Conservation (phyloP, 2,329 filamentous ascomycete genomes). For the Elsinoe arachidis region DNA sequence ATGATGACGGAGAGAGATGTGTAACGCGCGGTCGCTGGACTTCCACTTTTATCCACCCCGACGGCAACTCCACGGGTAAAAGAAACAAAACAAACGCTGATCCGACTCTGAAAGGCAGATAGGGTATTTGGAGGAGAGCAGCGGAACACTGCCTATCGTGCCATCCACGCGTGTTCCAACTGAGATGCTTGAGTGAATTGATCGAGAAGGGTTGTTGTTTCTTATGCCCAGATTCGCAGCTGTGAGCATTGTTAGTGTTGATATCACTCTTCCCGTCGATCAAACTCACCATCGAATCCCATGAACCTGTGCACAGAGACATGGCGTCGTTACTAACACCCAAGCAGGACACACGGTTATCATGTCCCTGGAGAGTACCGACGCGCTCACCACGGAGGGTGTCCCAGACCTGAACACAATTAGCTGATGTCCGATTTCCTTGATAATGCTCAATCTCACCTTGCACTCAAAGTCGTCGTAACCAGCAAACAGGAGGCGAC, state of each 20-base stretch:
- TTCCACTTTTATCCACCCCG: slow-evolving; percentile 14
- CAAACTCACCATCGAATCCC: slow-evolving; percentile 88
- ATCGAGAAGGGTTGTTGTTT: slow-evolving; percentile 12
- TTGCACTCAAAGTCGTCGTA: slow-evolving; percentile 99
- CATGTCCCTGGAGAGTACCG: slow-evolving; percentile 90
- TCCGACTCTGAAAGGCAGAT: slow-evolving; percentile 14
- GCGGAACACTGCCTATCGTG: slow-evolving; percentile 12
- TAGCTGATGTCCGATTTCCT: slow-evolving; percentile 18
- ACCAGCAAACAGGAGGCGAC: slow-evolving; percentile 86
- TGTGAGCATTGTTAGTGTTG: slow-evolving; percentile 20
- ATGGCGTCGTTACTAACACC: slow-evolving; percentile 98
- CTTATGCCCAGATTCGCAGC: slow-evolving; percentile 46
- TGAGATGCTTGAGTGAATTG: slow-evolving; percentile 9
- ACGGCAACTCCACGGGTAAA: slow-evolving; percentile 12
- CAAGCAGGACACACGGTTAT: slow-evolving; percentile 97
- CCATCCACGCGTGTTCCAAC: slow-evolving; percentile 13
- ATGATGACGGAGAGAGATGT: background rate
- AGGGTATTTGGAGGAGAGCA: slow-evolving; percentile 12
- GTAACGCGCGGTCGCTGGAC: slow-evolving; percentile 3
- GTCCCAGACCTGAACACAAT: slow-evolving; percentile 74
- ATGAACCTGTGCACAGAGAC: slow-evolving; percentile 97
- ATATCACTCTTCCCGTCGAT: background rate
- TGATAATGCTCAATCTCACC: slow-evolving; percentile 47
- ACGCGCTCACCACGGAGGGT: slow-evolving; percentile 94
- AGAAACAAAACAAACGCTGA: slow-evolving; percentile 13